phyloP scores from a whole-genome alignment of 345 rosid species.

The Kernera saxatilis region DNA sequence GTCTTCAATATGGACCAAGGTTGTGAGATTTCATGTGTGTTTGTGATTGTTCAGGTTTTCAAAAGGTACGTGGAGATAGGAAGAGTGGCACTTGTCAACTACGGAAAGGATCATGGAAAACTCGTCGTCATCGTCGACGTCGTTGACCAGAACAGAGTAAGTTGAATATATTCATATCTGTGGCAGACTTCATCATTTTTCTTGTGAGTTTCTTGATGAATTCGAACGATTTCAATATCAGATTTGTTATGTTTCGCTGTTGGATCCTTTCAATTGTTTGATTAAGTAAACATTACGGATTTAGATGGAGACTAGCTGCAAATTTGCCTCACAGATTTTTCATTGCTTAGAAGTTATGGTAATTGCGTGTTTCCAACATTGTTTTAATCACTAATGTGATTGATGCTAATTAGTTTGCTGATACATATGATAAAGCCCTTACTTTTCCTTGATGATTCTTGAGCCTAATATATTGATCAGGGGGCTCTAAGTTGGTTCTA shows the following conservation, averaged over 20 bases:
- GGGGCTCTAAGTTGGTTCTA: neutral
- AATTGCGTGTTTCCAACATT: neutral
- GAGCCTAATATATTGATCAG: neutral
- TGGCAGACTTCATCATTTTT: neutral
- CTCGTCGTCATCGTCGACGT: conserved; percentile 93
- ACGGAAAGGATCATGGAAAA: conserved; percentile 77
- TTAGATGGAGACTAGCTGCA: neutral
- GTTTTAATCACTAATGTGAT: neutral
- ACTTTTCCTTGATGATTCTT: neutral
- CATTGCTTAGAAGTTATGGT: neutral
- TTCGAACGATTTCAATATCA: neutral
- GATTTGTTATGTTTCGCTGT: too few species aligned
- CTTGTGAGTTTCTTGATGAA: neutral
- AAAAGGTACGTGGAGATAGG: conserved; percentile 95
- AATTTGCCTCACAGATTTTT: neutral
- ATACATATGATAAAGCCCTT: neutral
- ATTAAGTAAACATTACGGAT: too few species aligned
- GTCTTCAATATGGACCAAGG: neutral
- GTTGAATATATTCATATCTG: neutral
- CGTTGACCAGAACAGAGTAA: conserved; percentile 79
- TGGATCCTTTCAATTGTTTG: too few species aligned
- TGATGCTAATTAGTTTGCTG: neutral
- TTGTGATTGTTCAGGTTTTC: conserved; percentile 50
- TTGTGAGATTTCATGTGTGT: neutral
- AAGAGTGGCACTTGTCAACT: conserved; percentile 87